A percentile compares a stretch with the other conserved stretches of the same genome.
These are phyloP conservation scores for Pachyrhizus erosus DNA, from an alignment of 306 rosid species.

Conservation along the genomic window DNA sequence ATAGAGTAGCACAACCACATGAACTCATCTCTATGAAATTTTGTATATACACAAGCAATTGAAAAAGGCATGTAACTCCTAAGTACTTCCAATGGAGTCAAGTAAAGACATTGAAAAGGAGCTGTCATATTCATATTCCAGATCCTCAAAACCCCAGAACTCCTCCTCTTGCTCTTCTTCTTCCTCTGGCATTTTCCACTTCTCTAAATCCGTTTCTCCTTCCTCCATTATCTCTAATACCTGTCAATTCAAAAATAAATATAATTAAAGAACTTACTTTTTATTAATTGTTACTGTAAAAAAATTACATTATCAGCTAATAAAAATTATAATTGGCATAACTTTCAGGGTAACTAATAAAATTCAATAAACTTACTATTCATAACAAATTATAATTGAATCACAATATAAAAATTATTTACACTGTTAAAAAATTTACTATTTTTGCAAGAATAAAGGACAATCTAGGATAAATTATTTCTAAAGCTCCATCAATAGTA, in stretches of 20 bases:
- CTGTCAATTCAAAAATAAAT: constrained; percentile 43
- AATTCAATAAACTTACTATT: no score
- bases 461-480: neutral
- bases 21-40: neutral
- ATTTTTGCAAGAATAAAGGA: no score
- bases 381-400: no score
- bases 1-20: constrained; percentile 31
- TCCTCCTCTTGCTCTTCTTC: constrained; percentile 75
- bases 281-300: no score
- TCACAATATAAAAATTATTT: no score
- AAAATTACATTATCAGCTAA: no score
- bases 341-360: no score
- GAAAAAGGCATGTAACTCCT: constrained; percentile 37
- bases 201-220: constrained; percentile 65
- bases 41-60: constrained; percentile 42
- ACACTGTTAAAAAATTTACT: no score
- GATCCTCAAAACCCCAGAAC: constrained; percentile 90
- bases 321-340: no score
- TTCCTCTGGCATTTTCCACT: constrained; percentile 88
- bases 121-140: constrained; percentile 80
- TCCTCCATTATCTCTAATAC: constrained; percentile 83
- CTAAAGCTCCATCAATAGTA: neutral
- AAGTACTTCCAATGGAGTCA: constrained; percentile 61
- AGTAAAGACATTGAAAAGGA: constrained; percentile 77
- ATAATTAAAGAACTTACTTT: no score